Base-by-base conservation (phyloP, 495 filamentous ascomycete species). In the Thozetella sp. region DNA sequence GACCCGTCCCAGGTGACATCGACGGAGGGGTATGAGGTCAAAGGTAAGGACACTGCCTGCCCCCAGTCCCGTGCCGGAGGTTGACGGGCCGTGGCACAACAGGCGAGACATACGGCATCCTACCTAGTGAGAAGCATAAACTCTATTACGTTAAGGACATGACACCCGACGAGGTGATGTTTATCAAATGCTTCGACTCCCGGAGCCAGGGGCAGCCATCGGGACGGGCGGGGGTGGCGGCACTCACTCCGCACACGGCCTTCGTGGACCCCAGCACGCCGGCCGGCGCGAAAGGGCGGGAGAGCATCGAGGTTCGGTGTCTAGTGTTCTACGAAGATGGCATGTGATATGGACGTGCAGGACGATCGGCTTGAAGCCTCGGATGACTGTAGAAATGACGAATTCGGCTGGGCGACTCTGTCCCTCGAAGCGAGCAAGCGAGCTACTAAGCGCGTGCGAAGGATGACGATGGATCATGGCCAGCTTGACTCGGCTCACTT, bases 231-330 rank as follows among this genome's bases (percentile, higher is more conserved):
- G 83, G 68, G n/a, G 74, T 86, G 15, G 86, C 83, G 27, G 86
- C 85, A 46, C 74, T 90, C 66, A 88, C 91, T 63, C 92, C 93
- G 60, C 93, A 97, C 80, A 88, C 89, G 12, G 93, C 92, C 22
- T 97, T 97, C 77, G 67, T 76, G 45, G 89, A 96, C 74, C 85
- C 86, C 13, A 76, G 79, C 67, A 93, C 89, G 12, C 82, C 83
- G 2, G 73, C 76, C 60, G 88, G 79, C n/a, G 80, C 79, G n/a
- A 78, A 76, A 63, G 71, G 73, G 23, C 79, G 89, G 69, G 88
- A 96, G 81, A 96, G 92, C 71, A 94, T 97, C 72, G 92, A 96
- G 74, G 90, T 97, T 13, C 77, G 92, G 72, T 90, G 91, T 52
- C 80, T 96, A 74, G 86, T 96, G 1, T 93, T 96, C 84, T 81